Evolutionary conservation across 345 rosid genomes (phyloP).

Genomic region (Eucalyptus erythrocorys): DNA sequence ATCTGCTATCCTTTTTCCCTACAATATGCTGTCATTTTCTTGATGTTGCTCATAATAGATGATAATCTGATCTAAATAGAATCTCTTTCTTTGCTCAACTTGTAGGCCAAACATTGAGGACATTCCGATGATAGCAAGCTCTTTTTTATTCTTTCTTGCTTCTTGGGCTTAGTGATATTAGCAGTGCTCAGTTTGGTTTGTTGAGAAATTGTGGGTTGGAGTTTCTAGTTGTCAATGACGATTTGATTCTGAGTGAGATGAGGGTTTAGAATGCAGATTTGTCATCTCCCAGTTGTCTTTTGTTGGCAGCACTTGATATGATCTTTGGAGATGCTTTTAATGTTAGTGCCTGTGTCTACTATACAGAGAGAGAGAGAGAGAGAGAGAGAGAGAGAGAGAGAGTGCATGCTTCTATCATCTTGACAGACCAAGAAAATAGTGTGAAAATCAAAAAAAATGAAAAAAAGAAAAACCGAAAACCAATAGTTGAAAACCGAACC

Average conservation of each 20-base stretch:
- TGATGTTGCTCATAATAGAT: neutral
- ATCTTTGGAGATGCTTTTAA: too few species aligned
- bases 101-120: too few species aligned
- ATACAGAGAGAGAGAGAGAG: too few species aligned
- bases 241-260: neutral
- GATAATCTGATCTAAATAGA: neutral
- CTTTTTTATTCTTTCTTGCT: neutral
- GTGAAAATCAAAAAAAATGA: too few species aligned
- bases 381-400: too few species aligned
- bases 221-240: neutral
- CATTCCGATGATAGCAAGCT: constrained; percentile 1
- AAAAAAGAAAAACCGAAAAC: too few species aligned
- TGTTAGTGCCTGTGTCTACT: too few species aligned
- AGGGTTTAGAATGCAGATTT: neutral
- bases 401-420: neutral
- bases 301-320: neutral
- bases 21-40: neutral
- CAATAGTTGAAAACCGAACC: too few species aligned
- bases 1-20: too few species aligned
- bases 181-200: neutral
- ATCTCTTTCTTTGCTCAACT: neutral
- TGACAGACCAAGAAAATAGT: neutral
- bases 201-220: neutral
- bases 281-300: neutral
- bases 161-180: neutral